Base-by-base conservation (phyloP, 1,284 basidiomycete species). In the Stereum hirsutum region DNA sequence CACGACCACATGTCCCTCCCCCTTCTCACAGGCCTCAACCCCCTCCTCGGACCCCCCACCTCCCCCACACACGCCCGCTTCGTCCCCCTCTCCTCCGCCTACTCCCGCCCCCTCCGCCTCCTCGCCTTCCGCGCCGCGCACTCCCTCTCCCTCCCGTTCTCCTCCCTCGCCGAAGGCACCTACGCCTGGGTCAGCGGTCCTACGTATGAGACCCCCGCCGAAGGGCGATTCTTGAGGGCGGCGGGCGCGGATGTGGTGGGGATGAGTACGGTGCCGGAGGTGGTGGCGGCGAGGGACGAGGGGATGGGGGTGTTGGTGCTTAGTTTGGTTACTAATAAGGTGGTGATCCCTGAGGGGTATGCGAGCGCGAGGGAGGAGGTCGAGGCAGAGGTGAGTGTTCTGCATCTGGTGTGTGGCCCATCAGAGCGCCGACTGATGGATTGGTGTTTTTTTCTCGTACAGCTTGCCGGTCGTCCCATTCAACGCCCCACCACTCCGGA, bases 211-310 rank as follows among this genome's bases (percentile, higher is more conserved):
- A 85, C 84, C 0, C 77, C 84, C 1, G 85, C 84, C 0, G 87
- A 90, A 53, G 87, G 87, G n/a, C 66, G 77, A 34, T 76, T 88
- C 57, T 61, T 90, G 39, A 66, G 84, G 19, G 61, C 61, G n/a
- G 75, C 74, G 1, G 88, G 87, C 4, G 87, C 78, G 3, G 87
- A 89, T 53, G 83, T 89, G 6, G 88, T 91, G 2, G 89, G 89
- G 2, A 91, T 92, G 89, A 88, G 83, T 51, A 92, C 89, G 0
- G 75, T 91, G n/a, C 89, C 89, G 0, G 89, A 92, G 63, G 87
- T 91, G n/a, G 65, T 91, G 15, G 84, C 78, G 1, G 89, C 85
- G 17, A 66, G 77, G 40, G 81, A 90, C 54, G 81, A 81, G 52
- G 81, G 81, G 0, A 49, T 92, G 48, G 71, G 85, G 42, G 76